Evolutionary conservation across 306 rosid genomes (phyloP).

Genomic region (Prunus campanulata): DNA sequence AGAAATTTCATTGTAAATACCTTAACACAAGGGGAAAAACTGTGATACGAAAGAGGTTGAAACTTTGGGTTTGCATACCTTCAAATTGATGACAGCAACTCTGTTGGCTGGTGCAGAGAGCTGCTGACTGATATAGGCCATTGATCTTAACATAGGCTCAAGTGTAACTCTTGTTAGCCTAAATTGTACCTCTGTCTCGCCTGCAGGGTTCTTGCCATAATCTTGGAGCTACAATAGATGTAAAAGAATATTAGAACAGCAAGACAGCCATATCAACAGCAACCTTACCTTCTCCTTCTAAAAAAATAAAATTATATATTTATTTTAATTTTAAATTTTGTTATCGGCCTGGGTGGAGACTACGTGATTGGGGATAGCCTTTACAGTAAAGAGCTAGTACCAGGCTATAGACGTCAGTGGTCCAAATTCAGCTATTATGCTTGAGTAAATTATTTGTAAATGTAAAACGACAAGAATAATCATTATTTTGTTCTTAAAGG

Average conservation of each 20-base stretch:
- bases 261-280: constrained; percentile 20
- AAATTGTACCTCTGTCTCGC: constrained; percentile 70
- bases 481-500: neutral
- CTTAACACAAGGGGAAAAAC: neutral
- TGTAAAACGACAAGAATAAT: neutral
- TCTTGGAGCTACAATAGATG: constrained; percentile 58
- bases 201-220: constrained; percentile 53
- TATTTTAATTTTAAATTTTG: too few species aligned
- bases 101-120: constrained; percentile 61
- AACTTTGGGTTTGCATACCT: constrained; percentile 35
- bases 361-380: neutral
- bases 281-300: neutral
- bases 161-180: constrained; percentile 63
- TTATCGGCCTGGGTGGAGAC: too few species aligned
- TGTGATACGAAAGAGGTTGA: neutral
- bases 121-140: constrained; percentile 72
- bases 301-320: too few species aligned
- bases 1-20: neutral
- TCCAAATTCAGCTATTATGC: neutral
- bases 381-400: neutral
- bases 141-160: constrained; percentile 79
- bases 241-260: constrained; percentile 18
- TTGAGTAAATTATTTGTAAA: neutral
- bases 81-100: constrained; percentile 75
- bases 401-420: neutral